Conservation (phyloP, 371 early-diverging fungal genomes). For the Nosema muscidifuracis region DNA sequence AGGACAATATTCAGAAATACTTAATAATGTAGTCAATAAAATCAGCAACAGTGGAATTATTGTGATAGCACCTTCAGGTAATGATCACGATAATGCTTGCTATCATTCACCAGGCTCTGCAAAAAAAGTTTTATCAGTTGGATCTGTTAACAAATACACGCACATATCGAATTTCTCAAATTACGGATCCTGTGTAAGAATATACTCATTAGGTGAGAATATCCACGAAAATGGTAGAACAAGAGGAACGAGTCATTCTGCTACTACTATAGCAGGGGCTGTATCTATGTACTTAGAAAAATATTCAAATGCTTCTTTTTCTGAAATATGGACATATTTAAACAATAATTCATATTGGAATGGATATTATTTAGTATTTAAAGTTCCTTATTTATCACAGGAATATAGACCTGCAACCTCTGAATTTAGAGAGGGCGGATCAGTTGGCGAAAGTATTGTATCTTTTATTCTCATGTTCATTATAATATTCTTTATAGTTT, state of each 20-base stretch:
- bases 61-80: conserved; percentile 58
- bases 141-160: conserved; percentile 45
- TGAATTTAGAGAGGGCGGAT: too few species aligned
- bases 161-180: conserved; percentile 43
- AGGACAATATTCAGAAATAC: conserved; percentile 46
- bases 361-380: background rate
- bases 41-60: conserved; percentile 24
- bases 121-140: conserved; percentile 50
- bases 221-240: background rate
- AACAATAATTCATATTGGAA: conserved; percentile 38
- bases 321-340: conserved; percentile 37
- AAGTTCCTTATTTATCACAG: conserved; percentile 4
- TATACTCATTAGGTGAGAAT: conserved; percentile 48
- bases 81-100: conserved; percentile 51
- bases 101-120: conserved; percentile 58
- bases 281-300: conserved; percentile 46
- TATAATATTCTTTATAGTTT: too few species aligned
- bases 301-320: conserved; percentile 17
- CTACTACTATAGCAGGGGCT: conserved; percentile 43
- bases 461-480: too few species aligned
- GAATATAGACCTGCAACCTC: too few species aligned
- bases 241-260: conserved; percentile 35
- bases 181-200: conserved; percentile 40
- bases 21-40: conserved; percentile 47
- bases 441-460: too few species aligned